Evolutionary conservation across 371 early-diverging fungal genomes (phyloP), one percentile per base, ranked within the genome.

Genomic region (Syncephalastrum sp.): DNA sequence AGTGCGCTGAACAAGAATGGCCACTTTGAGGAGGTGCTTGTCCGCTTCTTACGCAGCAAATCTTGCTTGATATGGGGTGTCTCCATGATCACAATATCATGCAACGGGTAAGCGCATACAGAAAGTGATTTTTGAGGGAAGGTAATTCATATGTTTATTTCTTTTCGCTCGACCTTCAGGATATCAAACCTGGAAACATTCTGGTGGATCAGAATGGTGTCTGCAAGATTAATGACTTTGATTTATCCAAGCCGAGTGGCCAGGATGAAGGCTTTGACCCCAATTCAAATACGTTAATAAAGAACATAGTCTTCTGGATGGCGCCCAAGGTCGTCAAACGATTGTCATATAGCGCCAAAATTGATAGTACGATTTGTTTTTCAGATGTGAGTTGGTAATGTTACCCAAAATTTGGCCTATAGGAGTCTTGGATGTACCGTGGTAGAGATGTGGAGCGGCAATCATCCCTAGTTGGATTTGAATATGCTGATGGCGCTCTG

Each of bases 201-300:
- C 68, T 93, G 16, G 84, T 99, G 8, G 96, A 96, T 68, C 85
- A 87, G 53, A 82, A 91, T 52, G 96, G 96, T 23, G 77, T 80
- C 16, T 91, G 93, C 54, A 99, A 98, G 76, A 98, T 99, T 50
- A 92, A 96, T 1, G 99, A 99, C 77, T 99, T 99, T 86, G 99
- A 99, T 21, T 85, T 99, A 23, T 94, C 98, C 4, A 98, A 99
- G 73, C 89, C 92, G 58, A 72, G 70, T 56, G 75, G 73, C 8
- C 70, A 74, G 54, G 75, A 79, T 13, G 70, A 79, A 47, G 77
- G 76, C 0, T 79, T 76, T 44, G 79, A 79, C 44, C 75, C 74
- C 21, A 68, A 79, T 53, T 68, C 74, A 4, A 76, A 74, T 48
- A 76, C 80, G 13, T 59, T 67, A 24, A 75, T 73, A 75, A 60